Evolutionary conservation across 2,329 filamentous ascomycete genomes (phyloP).

Genomic region (Alternaria sp.): DNA sequence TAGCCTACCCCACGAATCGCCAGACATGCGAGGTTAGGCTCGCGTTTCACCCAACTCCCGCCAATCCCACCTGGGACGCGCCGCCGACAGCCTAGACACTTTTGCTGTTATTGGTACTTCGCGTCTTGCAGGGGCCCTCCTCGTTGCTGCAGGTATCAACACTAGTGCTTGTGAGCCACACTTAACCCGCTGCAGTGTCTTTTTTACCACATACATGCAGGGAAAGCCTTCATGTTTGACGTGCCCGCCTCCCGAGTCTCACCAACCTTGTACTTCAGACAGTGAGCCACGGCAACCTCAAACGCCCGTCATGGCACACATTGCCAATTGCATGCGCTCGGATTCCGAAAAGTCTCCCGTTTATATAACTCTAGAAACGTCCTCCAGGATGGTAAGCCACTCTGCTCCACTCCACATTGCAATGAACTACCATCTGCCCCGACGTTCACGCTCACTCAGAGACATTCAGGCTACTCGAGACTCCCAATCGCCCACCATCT

Average conservation of each 20-base stretch:
- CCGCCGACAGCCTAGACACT: conserved; percentile 47
- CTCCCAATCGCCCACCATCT: conserved; percentile 18
- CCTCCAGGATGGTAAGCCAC: conserved; percentile 42
- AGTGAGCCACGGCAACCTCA: conserved; percentile 46
- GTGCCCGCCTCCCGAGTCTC: conserved; percentile 50
- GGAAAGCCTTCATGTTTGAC: conserved; percentile 50
- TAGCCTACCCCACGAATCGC: conserved; percentile 49
- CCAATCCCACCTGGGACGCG: conserved; percentile 39
- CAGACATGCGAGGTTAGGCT: conserved; percentile 47
- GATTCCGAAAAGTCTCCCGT: conserved; percentile 40
- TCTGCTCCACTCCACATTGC: conserved; percentile 20
- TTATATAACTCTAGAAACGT: conserved; percentile 50
- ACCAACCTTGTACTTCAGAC: conserved; percentile 47
- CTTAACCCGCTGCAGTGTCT: conserved; percentile 43
- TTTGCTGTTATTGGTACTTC: conserved; percentile 40
- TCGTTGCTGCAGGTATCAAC: conserved; percentile 45
- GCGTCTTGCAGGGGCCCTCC: conserved; percentile 36
- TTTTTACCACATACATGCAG: conserved; percentile 46
- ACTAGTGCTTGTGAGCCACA: conserved; percentile 45
- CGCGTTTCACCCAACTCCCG: conserved; percentile 46
- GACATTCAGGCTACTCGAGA: conserved; percentile 41
- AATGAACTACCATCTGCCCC: conserved; percentile 44
- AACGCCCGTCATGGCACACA: conserved; percentile 51
- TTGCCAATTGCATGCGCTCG: conserved; percentile 52
- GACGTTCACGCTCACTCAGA: conserved; percentile 45